These are phyloP conservation scores for Hymenochaete sp. DNA, from an alignment of 1,284 basidiomycete species.

Conservation along the genomic window DNA sequence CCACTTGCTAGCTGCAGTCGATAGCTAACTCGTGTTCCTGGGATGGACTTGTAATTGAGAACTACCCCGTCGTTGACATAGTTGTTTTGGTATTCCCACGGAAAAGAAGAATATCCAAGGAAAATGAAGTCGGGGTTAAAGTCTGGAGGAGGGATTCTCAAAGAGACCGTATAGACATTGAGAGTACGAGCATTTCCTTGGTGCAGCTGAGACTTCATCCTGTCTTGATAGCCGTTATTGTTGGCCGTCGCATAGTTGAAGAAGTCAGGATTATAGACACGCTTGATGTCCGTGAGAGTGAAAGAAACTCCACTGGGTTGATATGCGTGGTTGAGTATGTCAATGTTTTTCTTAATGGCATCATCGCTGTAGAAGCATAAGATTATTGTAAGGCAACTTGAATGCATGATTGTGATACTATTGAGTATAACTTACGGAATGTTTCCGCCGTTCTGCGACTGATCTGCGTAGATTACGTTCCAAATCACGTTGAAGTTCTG, in stretches of 20 bases:
- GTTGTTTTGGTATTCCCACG: slow-evolving; percentile 26
- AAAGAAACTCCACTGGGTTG: slow-evolving; percentile 34
- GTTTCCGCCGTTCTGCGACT: slow-evolving; percentile 35
- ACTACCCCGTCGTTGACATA: slow-evolving; percentile 35
- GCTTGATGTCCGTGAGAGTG: slow-evolving; percentile 29
- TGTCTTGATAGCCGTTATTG: slow-evolving; percentile 24
- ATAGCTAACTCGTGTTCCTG: slow-evolving; percentile 34
- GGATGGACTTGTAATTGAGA: slow-evolving; percentile 31
- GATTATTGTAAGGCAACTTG: no score
- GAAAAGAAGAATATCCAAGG: slow-evolving; percentile 36
- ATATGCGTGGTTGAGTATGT: slow-evolving; percentile 40
- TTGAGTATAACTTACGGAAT: slow-evolving; percentile 33
- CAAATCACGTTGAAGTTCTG: slow-evolving; percentile 33
- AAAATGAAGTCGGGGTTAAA: slow-evolving; percentile 25
- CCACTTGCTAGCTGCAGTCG: slow-evolving; percentile 38
- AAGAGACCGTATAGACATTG: slow-evolving; percentile 33
- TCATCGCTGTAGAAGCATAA: slow-evolving; percentile 29
- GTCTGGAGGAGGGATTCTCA: no score
- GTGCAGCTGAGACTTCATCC: slow-evolving; percentile 28
- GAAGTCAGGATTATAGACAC: slow-evolving; percentile 32
- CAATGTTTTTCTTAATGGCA: slow-evolving; percentile 35
- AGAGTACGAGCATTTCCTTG: slow-evolving; percentile 26
- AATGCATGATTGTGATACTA: no score
- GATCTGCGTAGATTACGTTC: slow-evolving; percentile 37
- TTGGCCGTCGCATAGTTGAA: slow-evolving; percentile 29